A percentile compares a stretch with the other conserved stretches of the same genome.
phyloP scores from a whole-genome alignment of 768 basidiomycete species.

The Russula foetens region DNA sequence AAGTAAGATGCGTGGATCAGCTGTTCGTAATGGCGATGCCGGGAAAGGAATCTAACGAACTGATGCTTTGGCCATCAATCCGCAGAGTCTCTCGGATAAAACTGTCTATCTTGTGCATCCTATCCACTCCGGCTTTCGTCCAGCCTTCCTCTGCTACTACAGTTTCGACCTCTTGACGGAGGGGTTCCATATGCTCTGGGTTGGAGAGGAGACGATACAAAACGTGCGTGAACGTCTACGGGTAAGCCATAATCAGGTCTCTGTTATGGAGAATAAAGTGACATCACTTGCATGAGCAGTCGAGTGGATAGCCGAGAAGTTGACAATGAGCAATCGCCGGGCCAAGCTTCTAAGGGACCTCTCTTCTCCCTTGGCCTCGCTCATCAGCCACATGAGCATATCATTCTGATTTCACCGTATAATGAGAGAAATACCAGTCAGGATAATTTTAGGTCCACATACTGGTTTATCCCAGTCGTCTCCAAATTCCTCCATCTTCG shows the following conservation, averaged over 20 bases:
- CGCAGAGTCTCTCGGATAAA: constrained; percentile 31
- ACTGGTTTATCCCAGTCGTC: constrained; percentile 25
- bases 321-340: constrained; percentile 23
- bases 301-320: constrained; percentile 32
- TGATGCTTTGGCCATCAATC: constrained; percentile 18
- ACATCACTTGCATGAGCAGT: constrained; percentile 23
- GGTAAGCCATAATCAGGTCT: not conserved
- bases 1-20: not conserved
- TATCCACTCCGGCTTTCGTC: constrained; percentile 25
- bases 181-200: constrained; percentile 23
- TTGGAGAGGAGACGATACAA: constrained; percentile 26
- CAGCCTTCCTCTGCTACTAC: constrained; percentile 27
- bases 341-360: constrained; percentile 29
- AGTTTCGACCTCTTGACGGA: constrained; percentile 30
- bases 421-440: not conserved
- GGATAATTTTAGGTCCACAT: constrained; percentile 3
- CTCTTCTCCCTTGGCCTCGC: constrained; percentile 28
- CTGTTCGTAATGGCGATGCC: no score
- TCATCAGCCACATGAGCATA: constrained; percentile 39
- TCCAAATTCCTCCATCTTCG: constrained; percentile 18
- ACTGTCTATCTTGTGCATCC: constrained; percentile 30
- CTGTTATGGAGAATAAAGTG: not conserved
- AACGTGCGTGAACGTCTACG: constrained; percentile 25
- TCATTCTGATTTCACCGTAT: constrained; percentile 28
- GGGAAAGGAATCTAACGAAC: constrained; percentile 13